Base-by-base conservation (phyloP, 2,329 filamentous ascomycete species). In the Cephalotrichum gorgonifer region DNA sequence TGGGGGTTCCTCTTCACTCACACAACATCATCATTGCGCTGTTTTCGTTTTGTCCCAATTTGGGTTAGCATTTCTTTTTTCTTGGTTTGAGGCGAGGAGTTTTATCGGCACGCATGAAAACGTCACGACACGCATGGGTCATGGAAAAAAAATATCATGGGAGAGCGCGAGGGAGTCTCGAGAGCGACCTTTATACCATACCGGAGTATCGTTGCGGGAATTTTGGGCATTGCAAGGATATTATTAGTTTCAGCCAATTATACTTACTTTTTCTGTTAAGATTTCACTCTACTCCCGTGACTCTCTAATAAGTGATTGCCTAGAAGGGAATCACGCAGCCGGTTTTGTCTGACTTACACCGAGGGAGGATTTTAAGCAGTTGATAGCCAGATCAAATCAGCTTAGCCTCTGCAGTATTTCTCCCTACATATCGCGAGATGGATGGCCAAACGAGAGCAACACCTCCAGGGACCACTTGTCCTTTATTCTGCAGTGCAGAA, bases 61-160 rank as follows among this genome's bases (percentile, higher is more conserved):
- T 43, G 41, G 41, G 25, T 17, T 27, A 43, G n/a, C n/a, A n/a
- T n/a, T 25, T 43, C 6, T 17, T 39, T 46, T 48, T 47, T 48
- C 26, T 28, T n/a, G n/a, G n/a, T 31, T 42, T 20, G n/a, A 48
- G 30, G 46, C 46, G 38, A 30, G 46, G 38, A 48, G 46, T 48
- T 33, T 48, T 28, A 28, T 23, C 12, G 30, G 30, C 33, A 47
- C 17, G 44, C 44, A 39, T 39, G 20, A 35, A 33, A 33, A 14
- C 30, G 30, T 31, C 30, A 31, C 30, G 35, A 20, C 35, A 39
- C 35, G 35, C 35, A 48, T 25, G 23, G 46, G 46, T 30, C 35
- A 31, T 23, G 46, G 30, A 42, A 35, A 44, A 39, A 41, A 41
- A 15, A 49, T 27, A 39, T 27, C 15, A 41, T 17, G 31, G 26